Base-by-base conservation (phyloP, 2,329 filamentous ascomycete species). In the Aspergillus vadensis region DNA sequence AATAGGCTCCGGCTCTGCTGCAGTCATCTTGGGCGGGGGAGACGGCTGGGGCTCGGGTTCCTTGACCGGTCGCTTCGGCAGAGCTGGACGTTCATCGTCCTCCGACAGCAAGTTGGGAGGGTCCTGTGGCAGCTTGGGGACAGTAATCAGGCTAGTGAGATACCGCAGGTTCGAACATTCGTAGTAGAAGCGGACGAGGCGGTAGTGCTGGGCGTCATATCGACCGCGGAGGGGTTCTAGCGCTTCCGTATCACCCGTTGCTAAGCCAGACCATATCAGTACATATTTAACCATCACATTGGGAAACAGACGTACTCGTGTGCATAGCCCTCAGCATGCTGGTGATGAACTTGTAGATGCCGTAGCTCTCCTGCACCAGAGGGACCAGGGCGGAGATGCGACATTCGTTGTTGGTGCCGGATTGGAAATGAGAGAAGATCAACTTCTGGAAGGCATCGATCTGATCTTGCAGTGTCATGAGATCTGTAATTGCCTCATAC, bases 241-340 rank as follows among this genome's bases (percentile, higher is more conserved):
- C 6, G 92, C 94, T 62, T 97, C 95, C 65, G 96, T 91, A 70
- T 99, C 95, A 58, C 95, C 94, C 12, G 95, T 95, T 50, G 92
- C 90, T 90, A 56, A 51, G 56, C 5, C 54, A 55, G 23, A 44
- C 10, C 27, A 39, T 12, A 64, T 68, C 62, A 67, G 58, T 47
- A 17, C 25, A 7, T 23, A 23, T 39, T 50, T 14, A 15, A 19
- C 14, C 5, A 14, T 19, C 10, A 10, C 5, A 41, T 1, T 10
- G 23, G 5, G 27, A 17, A 12, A 14, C 23, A 23, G 2, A 15
- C 88, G 73, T 82, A 93, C 91, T 92, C 2, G 91, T 94, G 76
- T 99, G 94, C 93, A 99, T 97, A 15, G 95, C 95, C 58, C 95
- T 87, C 63, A 99, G 80, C 95, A 99, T 99, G 89, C 95, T 99